A percentile compares a stretch with the other conserved stretches of the same genome.
phyloP scores from a whole-genome alignment of 805 yeast species.

The Pichia rugopelliculosa region DNA sequence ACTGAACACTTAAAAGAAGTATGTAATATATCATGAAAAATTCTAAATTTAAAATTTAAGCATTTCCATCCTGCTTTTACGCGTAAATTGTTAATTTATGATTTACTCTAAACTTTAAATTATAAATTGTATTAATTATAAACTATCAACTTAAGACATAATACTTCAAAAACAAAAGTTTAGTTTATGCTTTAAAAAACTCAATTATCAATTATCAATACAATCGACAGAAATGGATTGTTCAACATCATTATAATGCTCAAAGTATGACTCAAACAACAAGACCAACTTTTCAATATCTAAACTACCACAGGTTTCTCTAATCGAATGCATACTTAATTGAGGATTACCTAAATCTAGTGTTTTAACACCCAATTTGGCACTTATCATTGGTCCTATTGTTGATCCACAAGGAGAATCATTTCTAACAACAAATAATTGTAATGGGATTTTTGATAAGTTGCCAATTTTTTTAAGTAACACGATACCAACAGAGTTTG shows the following conservation, averaged over 20 bases:
- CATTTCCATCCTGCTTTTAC: no score
- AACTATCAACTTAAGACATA: no score
- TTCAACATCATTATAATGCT: constrained; percentile 29
- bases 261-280: constrained; percentile 59
- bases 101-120: no score
- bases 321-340: constrained; percentile 85
- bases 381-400: constrained; percentile 88
- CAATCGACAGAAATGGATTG: constrained; percentile 26
- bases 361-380: constrained; percentile 80
- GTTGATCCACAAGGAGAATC: constrained; percentile 95
- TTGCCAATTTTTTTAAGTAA: constrained; percentile 67
- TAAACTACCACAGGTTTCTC: constrained; percentile 81
- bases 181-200: no score
- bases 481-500: constrained; percentile 86
- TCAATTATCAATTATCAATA: no score
- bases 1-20: background rate
- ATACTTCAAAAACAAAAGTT: no score
- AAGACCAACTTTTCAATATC: constrained; percentile 60
- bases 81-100: no score
- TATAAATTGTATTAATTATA: no score
- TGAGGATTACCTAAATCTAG: constrained; percentile 90
- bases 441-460: constrained; percentile 67
- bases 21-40: no score
- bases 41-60: no score
- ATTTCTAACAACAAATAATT: constrained; percentile 86